Conservation (phyloP, 2,329 filamentous ascomycete genomes). For the Colletotrichum ledebouriae region DNA sequence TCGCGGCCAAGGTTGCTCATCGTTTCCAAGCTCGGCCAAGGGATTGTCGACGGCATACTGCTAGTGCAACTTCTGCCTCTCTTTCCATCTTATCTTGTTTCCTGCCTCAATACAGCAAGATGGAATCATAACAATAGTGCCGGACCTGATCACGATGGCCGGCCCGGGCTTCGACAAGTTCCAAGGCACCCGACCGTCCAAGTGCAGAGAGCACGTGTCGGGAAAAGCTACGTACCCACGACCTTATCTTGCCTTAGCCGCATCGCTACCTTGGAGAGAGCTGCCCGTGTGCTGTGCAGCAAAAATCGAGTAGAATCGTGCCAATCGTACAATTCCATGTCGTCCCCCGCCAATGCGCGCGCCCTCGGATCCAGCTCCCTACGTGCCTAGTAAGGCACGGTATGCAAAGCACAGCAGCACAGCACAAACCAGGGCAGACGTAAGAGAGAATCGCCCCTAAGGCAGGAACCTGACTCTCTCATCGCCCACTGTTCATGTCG, state of each 20-base stretch:
- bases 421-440: slow-evolving; percentile 17
- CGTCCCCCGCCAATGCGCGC: slow-evolving; percentile 34
- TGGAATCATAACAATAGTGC: slow-evolving; percentile 13
- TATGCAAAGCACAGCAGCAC: slow-evolving; percentile 27
- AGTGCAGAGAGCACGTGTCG: slow-evolving; percentile 39
- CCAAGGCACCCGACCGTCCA: slow-evolving; percentile 4
- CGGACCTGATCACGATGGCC: slow-evolving; percentile 2
- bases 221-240: background rate
- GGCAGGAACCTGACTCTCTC: slow-evolving; percentile 17
- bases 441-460: slow-evolving; percentile 10
- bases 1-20: slow-evolving; percentile 5
- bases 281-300: slow-evolving; percentile 31
- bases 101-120: background rate
- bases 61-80: background rate
- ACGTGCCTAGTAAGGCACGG: too few species aligned
- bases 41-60: slow-evolving; percentile 12
- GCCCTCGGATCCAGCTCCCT: slow-evolving; percentile 12
- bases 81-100: slow-evolving; percentile 10
- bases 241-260: slow-evolving; percentile 26
- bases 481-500: background rate
- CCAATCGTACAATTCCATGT: slow-evolving; percentile 27
- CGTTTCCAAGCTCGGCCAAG: slow-evolving; percentile 9
- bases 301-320: slow-evolving; percentile 20
- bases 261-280: slow-evolving; percentile 7
- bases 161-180: background rate